phyloP scores from a whole-genome alignment of 352 stramenopile species.

The Phytopythium boreale region DNA sequence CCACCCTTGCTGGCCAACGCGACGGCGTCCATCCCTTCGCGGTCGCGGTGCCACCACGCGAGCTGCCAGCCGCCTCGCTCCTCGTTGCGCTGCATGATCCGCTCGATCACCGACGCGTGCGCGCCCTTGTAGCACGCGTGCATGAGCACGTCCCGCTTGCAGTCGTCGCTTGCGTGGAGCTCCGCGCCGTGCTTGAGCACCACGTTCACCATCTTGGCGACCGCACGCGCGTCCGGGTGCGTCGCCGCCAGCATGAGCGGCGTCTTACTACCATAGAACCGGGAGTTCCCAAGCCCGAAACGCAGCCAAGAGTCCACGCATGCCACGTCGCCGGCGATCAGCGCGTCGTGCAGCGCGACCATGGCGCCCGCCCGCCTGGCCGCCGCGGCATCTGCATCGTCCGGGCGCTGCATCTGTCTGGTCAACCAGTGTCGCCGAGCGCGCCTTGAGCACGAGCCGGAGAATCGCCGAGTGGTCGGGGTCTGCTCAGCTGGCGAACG shows the following conservation, averaged over 20 bases:
- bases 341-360: neutral
- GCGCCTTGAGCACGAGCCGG: neutral
- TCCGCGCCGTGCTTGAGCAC: slow-evolving; percentile 5
- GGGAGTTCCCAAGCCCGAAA: slow-evolving; percentile 6
- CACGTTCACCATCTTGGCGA: slow-evolving; percentile 9
- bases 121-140: slow-evolving; percentile 9
- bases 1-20: slow-evolving; percentile 11
- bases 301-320: neutral
- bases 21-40: slow-evolving; percentile 8
- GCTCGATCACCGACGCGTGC: slow-evolving; percentile 6
- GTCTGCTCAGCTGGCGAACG: neutral
- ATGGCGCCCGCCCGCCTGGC: neutral
- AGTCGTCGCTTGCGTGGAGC: slow-evolving; percentile 9
- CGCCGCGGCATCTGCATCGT: neutral
- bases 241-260: slow-evolving; percentile 15
- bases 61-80: slow-evolving; percentile 11
- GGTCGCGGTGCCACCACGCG: slow-evolving; percentile 11
- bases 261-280: slow-evolving; percentile 7
- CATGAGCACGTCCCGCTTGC: slow-evolving; percentile 8
- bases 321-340: neutral
- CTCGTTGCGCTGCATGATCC: slow-evolving; percentile 5
- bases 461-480: neutral
- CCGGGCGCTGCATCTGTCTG: neutral
- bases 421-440: neutral
- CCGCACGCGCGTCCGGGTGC: slow-evolving; percentile 1